Percentiles rank a stretch among this genome's conserved stretches.
Conservation (phyloP, 805 yeast genomes). For the Teunomyces cretensis region DNA sequence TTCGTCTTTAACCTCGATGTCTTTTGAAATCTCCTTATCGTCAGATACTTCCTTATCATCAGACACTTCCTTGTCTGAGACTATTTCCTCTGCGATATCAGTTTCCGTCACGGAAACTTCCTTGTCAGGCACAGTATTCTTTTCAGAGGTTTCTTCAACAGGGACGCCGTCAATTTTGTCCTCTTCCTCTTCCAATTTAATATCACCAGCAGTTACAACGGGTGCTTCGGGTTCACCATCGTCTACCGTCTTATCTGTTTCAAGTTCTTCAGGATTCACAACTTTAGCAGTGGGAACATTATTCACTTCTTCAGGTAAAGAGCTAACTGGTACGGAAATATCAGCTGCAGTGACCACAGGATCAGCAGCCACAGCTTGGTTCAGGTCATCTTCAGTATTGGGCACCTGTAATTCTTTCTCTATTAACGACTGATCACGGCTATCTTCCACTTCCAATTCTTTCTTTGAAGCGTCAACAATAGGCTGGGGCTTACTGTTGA, state of each 20-base stretch:
- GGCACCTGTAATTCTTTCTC: not conserved
- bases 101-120: too few relatives aligned
- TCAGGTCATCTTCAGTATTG: not conserved
- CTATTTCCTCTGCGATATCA: too few relatives aligned
- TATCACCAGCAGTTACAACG: not conserved
- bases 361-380: not conserved
- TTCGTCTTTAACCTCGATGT: too few relatives aligned
- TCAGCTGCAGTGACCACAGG: constrained; percentile 2
- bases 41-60: too few relatives aligned
- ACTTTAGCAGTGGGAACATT: not conserved
- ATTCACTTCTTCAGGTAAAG: constrained; percentile 3
- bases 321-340: not conserved
- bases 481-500: not conserved
- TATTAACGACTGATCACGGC: not conserved
- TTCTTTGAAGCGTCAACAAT: not conserved
- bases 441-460: not conserved
- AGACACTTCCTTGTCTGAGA: too few relatives aligned
- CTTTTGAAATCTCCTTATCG: too few relatives aligned
- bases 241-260: constrained; percentile 1
- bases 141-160: not conserved
- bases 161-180: not conserved
- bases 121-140: too few relatives aligned
- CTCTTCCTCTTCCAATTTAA: not conserved
- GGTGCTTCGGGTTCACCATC: constrained; percentile 5
- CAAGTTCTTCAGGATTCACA: constrained; percentile 1